These are phyloP conservation scores for Plasmopara muralis DNA, from an alignment of 352 stramenopile species.

Conservation along the genomic window DNA sequence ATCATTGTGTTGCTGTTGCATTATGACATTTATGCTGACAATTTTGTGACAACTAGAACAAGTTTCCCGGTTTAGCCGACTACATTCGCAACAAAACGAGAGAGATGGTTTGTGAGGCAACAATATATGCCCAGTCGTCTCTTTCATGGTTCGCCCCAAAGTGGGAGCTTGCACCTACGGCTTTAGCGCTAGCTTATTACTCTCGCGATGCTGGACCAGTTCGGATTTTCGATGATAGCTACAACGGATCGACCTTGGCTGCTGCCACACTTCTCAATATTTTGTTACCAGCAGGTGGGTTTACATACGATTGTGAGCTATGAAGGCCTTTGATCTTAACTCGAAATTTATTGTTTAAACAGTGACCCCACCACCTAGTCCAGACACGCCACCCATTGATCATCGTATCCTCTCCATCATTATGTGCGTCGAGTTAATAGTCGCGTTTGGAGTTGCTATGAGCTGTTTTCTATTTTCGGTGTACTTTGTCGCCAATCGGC, in stretches of 20 bases:
- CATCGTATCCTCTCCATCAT: constrained; percentile 78
- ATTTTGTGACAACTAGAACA: constrained; percentile 40
- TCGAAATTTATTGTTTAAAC: constrained; percentile 4
- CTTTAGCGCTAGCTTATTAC: constrained; percentile 39
- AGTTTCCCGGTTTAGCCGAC: constrained; percentile 55
- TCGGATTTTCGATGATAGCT: constrained; percentile 42
- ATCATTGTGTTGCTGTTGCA: constrained; percentile 2
- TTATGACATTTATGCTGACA: constrained; percentile 7
- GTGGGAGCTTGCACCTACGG: constrained; percentile 3
- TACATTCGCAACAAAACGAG: constrained; percentile 76
- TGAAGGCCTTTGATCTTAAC: constrained; percentile 4
- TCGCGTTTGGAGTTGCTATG: constrained; percentile 74
- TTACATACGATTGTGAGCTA: neutral
- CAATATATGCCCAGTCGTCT: constrained; percentile 11
- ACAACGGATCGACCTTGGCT: constrained; percentile 51
- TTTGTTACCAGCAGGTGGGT: constrained; percentile 53
- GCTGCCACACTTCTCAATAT: constrained; percentile 67
- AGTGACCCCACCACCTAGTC: constrained; percentile 60
- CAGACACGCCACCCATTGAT: constrained; percentile 71
- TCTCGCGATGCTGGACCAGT: constrained; percentile 32
- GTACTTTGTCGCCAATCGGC: constrained; percentile 83
- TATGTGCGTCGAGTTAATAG: constrained; percentile 81
- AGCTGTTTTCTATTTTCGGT: constrained; percentile 82
- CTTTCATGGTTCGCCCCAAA: constrained; percentile 5
- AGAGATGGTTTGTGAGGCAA: constrained; percentile 47